Evolutionary conservation across 2,329 filamentous ascomycete species (phyloP), one percentile per base, ranked within the genome.

Genomic region (Pseudomassariella vexata): DNA sequence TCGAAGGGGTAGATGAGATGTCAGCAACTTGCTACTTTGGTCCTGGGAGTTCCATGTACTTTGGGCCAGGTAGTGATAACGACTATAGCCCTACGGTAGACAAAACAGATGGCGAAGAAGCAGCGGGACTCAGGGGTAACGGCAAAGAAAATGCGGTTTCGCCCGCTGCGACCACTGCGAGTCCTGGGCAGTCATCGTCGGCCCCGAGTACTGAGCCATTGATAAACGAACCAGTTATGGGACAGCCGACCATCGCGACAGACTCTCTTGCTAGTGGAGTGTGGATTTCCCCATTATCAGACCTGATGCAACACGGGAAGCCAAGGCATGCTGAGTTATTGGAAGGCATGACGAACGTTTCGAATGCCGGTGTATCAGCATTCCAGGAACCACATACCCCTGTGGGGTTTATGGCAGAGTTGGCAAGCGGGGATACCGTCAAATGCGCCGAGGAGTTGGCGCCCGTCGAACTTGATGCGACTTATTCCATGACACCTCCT

Each of bases 31-130:
- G 24, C 2, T 66, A 68, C 35, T 73, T 72, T 37, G 66, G 71
- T 38, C 66, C 68, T 3, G 69, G 70, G 39, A 65, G 57, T 38
- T 70, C 73, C 40, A 70, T 71, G 61, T 73, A 65, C 40, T 59
- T 73, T 11, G 69, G 68, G 0, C 65, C 68, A 0, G 66, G 63
- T 2, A 48, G 53, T 2, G 65, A 66, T 41, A 61, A 46, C 17
- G 67, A 70, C 31, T 52, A 66, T n/a, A 68, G 61, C 26, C 62
- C 67, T 1, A 17, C 60, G 65, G 29, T 62, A 67, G 59, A 59
- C 4, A 42, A 37, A 11, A 41, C 48, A 11, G 5, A 32, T 10
- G 19, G 5, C 6, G 24, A 11, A n/a, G 28, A 33, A 9, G 30
- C 24, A 12, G n/a, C 5, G 11, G n/a, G n/a, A n/a, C n/a, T n/a